Evolutionary conservation across 2,329 filamentous ascomycete genomes (phyloP).

Genomic region (Apiospora arundinis): DNA sequence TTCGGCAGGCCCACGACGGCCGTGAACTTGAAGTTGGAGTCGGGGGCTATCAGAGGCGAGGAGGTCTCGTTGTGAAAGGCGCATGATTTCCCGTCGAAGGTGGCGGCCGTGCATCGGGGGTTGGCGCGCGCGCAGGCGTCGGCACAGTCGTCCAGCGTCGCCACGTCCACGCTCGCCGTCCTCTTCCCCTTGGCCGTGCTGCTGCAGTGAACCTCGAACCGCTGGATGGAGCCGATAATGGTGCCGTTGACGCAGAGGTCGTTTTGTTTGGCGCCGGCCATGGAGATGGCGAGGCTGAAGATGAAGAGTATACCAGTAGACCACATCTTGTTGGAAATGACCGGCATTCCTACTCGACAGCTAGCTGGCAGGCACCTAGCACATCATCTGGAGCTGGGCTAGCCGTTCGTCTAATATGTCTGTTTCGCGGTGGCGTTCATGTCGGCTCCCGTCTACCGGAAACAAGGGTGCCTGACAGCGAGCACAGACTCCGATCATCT

Average conservation of each 20-base stretch:
- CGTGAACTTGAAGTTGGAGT: neutral
- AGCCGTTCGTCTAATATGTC: neutral
- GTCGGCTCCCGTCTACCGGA: neutral
- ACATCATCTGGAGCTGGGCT: neutral
- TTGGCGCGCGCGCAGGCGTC: neutral
- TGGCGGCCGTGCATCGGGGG: slow-evolving; percentile 6
- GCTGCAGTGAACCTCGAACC: neutral
- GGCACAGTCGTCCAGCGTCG: neutral
- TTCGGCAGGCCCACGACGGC: neutral
- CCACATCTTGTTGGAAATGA: neutral
- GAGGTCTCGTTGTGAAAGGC: neutral
- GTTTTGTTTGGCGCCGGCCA: neutral
- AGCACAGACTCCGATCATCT: neutral
- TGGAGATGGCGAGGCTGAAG: neutral
- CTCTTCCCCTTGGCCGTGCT: neutral
- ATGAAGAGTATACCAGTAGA: neutral
- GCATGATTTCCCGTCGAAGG: slow-evolving; percentile 8
- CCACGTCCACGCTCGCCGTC: neutral
- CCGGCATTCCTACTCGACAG: slow-evolving; percentile 2
- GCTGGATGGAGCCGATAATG: neutral
- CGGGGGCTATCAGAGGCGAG: neutral
- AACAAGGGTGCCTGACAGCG: neutral
- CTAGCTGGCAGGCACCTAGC: neutral
- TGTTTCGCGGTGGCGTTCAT: neutral
- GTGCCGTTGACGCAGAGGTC: neutral